Evolutionary conservation across 2,329 filamentous ascomycete species (phyloP).

Genomic region (Ceratocystis cacaofunesta): DNA sequence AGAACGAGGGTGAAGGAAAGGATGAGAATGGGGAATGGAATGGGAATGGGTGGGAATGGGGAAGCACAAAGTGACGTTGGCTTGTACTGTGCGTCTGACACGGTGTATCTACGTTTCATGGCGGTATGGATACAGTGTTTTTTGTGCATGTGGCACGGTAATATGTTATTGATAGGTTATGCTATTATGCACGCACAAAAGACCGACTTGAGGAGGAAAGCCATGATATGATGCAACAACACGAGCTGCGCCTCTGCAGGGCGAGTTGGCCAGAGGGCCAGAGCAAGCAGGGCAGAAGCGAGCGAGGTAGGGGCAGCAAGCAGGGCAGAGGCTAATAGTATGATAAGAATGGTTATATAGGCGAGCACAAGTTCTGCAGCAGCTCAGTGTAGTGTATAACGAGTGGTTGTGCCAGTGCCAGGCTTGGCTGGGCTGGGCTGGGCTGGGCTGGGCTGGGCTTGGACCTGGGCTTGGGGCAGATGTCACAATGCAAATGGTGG

Average conservation of each 20-base stretch:
- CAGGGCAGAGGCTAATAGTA: too few species aligned
- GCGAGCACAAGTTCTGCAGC: too few species aligned
- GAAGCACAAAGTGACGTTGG: background rate
- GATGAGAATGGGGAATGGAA: background rate
- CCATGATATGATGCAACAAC: background rate
- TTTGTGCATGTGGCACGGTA: background rate
- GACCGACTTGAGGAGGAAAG: background rate
- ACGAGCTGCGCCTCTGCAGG: constrained; percentile 1
- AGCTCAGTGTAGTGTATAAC: background rate
- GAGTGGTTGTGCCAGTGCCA: background rate
- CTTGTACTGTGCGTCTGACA: background rate
- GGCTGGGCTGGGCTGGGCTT: background rate
- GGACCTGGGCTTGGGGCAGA: background rate
- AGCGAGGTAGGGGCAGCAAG: too few species aligned
- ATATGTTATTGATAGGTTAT: background rate
- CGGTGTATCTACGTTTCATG: background rate
- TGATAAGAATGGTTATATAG: too few species aligned
- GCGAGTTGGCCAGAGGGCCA: background rate
- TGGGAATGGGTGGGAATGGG: background rate
- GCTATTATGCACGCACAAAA: background rate
- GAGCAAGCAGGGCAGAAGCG: too few species aligned
- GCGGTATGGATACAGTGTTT: background rate
- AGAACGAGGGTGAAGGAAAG: background rate
- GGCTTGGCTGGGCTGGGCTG: background rate
- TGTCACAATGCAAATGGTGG: background rate